Evolutionary conservation across 148 eudicot genomes (phyloP), one percentile per base, ranked within the genome.

Genomic region (Spergularia bocconei): DNA sequence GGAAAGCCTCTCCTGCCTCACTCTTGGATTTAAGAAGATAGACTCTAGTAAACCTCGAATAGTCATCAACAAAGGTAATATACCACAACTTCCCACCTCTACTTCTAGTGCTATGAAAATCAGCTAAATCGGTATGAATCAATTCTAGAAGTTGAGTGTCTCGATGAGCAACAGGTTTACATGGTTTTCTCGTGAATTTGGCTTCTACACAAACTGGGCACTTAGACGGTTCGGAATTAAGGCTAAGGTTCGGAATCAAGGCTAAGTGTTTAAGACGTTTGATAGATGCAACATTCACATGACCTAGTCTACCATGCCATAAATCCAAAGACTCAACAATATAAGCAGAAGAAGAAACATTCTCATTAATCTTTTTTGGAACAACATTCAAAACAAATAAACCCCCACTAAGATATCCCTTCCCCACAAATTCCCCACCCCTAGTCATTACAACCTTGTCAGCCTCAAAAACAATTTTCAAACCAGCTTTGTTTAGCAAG

Each of bases 321-420:
- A 66, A n/a, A 66, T 44, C 53, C 9, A 66, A 17, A 66, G 52
- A 66, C 69, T 66, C 69, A 41, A 20, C 52, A 41, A 66, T 66
- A 69, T 69, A 48, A 67, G 48, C 56, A 21, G 71, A 64, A 64
- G 19, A 14, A 64, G 8, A 15, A 64, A 36, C 16, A 38, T 0
- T 36, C 15, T 36, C 9, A 38, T 64, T 64, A 36, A 38, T 36
- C 15, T 4, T 36, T 4, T 57, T 7, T 14, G 4, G 6, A 7
- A 7, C 9, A 14, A 17, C 61, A 57, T 15, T 41, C 47, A 41
- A 8, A 8, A 41, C 47, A 41, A 2, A n/a, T n/a, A n/a, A n/a
- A n/a, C n/a, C n/a, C n/a, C n/a, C n/a, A n/a, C n/a, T n/a, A n/a
- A n/a, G n/a, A n/a, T n/a, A n/a, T n/a, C n/a, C n/a, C n/a, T n/a